These are phyloP conservation scores for Penicillium olsonii DNA, from an alignment of 2,329 filamentous ascomycete genomes.

Conservation along the genomic window DNA sequence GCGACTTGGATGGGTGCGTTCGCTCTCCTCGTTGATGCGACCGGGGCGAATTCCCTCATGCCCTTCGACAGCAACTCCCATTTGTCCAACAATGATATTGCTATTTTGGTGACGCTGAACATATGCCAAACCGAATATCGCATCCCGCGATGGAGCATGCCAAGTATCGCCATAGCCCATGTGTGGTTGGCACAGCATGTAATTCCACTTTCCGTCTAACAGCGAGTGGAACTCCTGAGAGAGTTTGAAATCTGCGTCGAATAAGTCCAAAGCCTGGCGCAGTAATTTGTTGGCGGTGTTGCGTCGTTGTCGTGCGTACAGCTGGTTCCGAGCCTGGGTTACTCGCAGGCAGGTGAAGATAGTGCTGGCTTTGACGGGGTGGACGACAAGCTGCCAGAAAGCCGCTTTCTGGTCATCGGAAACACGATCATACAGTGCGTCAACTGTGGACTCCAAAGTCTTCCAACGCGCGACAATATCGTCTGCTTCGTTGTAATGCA, in stretches of 20 bases:
- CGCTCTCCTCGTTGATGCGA: constrained; percentile 18
- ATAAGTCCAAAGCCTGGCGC: constrained; percentile 53
- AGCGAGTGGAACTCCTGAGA: constrained; percentile 60
- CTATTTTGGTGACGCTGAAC: constrained; percentile 16
- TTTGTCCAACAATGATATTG: constrained; percentile 17
- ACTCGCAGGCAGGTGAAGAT: constrained; percentile 59
- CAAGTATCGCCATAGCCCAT: constrained; percentile 62
- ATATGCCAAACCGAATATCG: constrained; percentile 22
- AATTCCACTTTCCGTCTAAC: constrained; percentile 63
- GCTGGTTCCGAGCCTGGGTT: constrained; percentile 53
- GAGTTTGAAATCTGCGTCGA: constrained; percentile 59
- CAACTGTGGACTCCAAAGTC: constrained; percentile 54
- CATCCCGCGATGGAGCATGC: constrained; percentile 56
- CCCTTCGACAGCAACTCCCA: constrained; percentile 18
- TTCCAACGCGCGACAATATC: constrained; percentile 59
- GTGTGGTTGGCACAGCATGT: constrained; percentile 61
- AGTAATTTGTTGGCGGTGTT: constrained; percentile 60
- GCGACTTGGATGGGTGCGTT: constrained; percentile 17
- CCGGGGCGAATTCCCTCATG: constrained; percentile 17
- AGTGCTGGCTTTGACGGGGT: constrained; percentile 60
- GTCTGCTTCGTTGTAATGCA: constrained; percentile 67
- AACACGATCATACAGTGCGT: constrained; percentile 58
- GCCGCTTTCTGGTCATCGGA: constrained; percentile 54
- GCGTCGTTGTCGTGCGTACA: constrained; percentile 58
- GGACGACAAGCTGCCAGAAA: constrained; percentile 65